Percentiles rank a stretch among this genome's conserved stretches.
Conservation (phyloP, 805 yeast species). For the Brettanomyces anomalus region DNA sequence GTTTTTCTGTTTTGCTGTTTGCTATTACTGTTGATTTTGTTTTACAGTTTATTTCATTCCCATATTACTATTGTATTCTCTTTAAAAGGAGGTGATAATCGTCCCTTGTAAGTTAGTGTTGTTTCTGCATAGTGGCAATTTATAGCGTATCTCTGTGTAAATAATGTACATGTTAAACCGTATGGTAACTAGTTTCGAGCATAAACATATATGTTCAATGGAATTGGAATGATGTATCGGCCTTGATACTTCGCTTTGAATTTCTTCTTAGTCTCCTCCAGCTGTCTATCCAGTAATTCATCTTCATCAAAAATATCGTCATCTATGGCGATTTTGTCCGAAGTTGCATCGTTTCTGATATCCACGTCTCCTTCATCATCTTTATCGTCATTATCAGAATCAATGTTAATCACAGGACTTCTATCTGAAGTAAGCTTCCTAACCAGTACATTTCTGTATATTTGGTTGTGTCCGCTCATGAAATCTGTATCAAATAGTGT, state of each 20-base stretch:
- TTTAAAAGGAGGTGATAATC: background rate
- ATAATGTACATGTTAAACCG: background rate
- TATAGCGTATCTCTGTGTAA: too few species aligned
- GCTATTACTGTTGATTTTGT: background rate
- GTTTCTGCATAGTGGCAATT: too few species aligned
- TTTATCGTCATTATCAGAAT: background rate
- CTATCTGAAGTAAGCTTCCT: background rate
- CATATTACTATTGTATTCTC: background rate
- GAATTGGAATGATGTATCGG: slow-evolving; percentile 12
- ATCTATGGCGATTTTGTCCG: background rate
- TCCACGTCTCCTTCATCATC: slow-evolving; percentile 3
- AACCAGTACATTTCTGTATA: background rate
- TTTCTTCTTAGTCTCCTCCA: slow-evolving; percentile 9
- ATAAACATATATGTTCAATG: slow-evolving; percentile 17
- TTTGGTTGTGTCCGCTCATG: background rate
- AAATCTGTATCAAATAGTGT: background rate
- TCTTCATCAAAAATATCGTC: slow-evolving; percentile 2
- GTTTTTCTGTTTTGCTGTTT: background rate
- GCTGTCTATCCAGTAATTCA: slow-evolving; percentile 1
- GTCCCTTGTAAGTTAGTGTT: too few species aligned
- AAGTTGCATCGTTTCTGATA: slow-evolving; percentile 1
- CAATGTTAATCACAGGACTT: background rate
- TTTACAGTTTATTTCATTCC: background rate
- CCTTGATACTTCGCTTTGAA: slow-evolving; percentile 13
- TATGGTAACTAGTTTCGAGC: slow-evolving; percentile 8